Evolutionary conservation across 352 stramenopile species (phyloP).

Genomic region (Globisporangium abappressorium): DNA sequence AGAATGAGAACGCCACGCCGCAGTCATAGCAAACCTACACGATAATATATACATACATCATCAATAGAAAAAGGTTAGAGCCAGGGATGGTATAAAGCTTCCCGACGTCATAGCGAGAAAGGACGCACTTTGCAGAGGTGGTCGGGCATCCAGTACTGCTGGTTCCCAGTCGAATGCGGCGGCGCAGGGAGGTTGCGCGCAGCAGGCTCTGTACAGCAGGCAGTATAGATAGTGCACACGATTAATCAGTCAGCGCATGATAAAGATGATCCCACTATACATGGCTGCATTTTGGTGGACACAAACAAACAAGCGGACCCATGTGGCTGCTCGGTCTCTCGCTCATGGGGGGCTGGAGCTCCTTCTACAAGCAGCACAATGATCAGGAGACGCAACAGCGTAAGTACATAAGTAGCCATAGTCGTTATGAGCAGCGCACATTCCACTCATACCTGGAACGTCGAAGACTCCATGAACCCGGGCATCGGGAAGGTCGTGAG

Average conservation of each 20-base stretch:
- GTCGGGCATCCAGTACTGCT: constrained; percentile 88
- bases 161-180: constrained; percentile 38
- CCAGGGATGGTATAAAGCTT: background rate
- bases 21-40: constrained; percentile 82
- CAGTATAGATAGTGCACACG: background rate
- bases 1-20: constrained; percentile 74
- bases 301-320: constrained; percentile 3
- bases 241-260: background rate
- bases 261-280: background rate
- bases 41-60: background rate
- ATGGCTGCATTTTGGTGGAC: background rate
- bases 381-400: background rate
- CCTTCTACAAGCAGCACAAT: constrained; percentile 12
- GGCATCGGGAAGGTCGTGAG: constrained; percentile 71
- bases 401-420: background rate
- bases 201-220: constrained; percentile 14
- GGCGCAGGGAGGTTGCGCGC: constrained; percentile 25
- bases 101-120: background rate
- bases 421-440: background rate
- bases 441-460: constrained; percentile 31
- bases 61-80: background rate
- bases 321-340: constrained; percentile 15
- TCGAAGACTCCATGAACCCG: constrained; percentile 44
- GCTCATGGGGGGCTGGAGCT: constrained; percentile 16
- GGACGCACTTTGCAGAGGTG: constrained; percentile 69